Percentiles rank a stretch among this genome's conserved stretches.
phyloP scores from a whole-genome alignment of 2,329 filamentous ascomycete genomes.

The Aureobasidium namibiae region DNA sequence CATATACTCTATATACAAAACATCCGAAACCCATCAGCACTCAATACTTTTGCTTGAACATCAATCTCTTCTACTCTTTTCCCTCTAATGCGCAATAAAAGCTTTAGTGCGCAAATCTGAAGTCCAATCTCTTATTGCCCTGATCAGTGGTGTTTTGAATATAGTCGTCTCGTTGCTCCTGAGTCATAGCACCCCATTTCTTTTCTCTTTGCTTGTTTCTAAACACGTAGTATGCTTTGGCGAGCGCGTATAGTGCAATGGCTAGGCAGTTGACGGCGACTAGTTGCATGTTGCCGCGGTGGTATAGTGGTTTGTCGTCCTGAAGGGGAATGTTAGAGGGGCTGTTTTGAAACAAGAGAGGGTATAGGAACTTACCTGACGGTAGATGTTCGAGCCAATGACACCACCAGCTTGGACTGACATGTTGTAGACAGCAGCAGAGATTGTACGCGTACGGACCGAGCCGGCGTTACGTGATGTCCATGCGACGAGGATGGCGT shows the following conservation, averaged over 20 bases:
- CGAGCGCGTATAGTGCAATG: constrained; percentile 23
- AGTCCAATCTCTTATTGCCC: constrained; percentile 20
- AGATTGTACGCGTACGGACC: constrained; percentile 54
- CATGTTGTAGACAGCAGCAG: constrained; percentile 51
- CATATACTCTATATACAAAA: no score
- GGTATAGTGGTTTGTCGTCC: constrained; percentile 38
- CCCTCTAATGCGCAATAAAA: no score
- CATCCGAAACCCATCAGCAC: no score
- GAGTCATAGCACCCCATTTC: constrained; percentile 31
- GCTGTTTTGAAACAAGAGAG: no score
- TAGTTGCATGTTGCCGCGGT: constrained; percentile 32
- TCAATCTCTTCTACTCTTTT: no score
- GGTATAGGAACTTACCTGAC: no score
- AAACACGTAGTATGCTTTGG: constrained; percentile 28
- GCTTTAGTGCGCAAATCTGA: constrained; percentile 11
- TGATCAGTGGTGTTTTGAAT: constrained; percentile 28
- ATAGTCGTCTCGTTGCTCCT: constrained; percentile 28
- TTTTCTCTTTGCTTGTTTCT: constrained; percentile 24
- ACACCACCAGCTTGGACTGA: constrained; percentile 41
- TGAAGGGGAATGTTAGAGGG: no score
- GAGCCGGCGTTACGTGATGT: constrained; percentile 55
- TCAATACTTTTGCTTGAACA: no score
- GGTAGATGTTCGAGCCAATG: constrained; percentile 40
- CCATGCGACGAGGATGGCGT: constrained; percentile 53
- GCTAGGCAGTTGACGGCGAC: constrained; percentile 22